phyloP scores from a whole-genome alignment of 139 green algal species.

The Chlamydomonas eustigma region DNA sequence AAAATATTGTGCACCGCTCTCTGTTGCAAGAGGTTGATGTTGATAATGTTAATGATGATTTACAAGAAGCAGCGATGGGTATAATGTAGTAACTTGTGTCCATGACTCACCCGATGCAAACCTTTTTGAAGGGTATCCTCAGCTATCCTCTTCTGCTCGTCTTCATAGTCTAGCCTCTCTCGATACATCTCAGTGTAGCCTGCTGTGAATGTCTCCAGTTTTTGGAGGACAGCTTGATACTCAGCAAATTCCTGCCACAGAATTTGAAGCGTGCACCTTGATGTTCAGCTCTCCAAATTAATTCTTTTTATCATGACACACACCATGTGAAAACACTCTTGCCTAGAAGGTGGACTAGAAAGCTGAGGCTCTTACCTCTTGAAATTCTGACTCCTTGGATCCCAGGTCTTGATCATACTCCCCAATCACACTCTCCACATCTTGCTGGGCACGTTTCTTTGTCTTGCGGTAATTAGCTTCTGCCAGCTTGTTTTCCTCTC shows the following conservation, averaged over 20 bases:
- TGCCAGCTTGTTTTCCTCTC: neutral
- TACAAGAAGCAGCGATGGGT: neutral
- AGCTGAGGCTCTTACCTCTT: slow-evolving; percentile 19
- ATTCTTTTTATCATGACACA: too few relatives aligned
- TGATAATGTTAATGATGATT: neutral
- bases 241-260: slow-evolving; percentile 5
- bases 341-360: too few relatives aligned
- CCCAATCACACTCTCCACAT: slow-evolving; percentile 40
- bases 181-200: slow-evolving; percentile 24
- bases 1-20: neutral
- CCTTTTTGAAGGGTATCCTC: slow-evolving; percentile 15
- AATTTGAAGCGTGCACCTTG: too few relatives aligned
- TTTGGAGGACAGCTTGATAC: slow-evolving; percentile 16
- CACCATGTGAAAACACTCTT: too few relatives aligned
- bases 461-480: slow-evolving; percentile 14
- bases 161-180: slow-evolving; percentile 36
- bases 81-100: neutral
- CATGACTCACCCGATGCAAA: neutral
- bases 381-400: slow-evolving; percentile 37
- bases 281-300: too few relatives aligned
- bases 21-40: neutral
- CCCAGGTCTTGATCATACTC: slow-evolving; percentile 43
- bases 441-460: slow-evolving; percentile 37
- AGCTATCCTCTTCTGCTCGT: slow-evolving; percentile 17
- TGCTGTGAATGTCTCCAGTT: slow-evolving; percentile 18